These are phyloP conservation scores for Globisporangium emineosum DNA, from an alignment of 352 stramenopile genomes.

Conservation along the genomic window DNA sequence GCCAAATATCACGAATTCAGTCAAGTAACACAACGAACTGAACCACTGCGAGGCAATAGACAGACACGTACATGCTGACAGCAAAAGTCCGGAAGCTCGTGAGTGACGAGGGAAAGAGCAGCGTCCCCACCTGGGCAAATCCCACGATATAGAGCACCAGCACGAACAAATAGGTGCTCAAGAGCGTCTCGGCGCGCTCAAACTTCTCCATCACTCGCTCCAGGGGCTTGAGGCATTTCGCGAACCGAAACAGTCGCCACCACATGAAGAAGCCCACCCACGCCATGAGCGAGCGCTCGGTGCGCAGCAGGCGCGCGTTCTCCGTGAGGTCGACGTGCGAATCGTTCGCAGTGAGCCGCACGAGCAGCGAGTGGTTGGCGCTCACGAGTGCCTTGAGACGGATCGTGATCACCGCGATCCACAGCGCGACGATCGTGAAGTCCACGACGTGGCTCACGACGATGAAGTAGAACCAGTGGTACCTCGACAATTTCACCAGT, in stretches of 20 bases:
- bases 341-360: constrained; percentile 28
- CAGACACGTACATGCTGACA: constrained; percentile 40
- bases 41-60: neutral
- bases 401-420: constrained; percentile 27
- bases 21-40: neutral
- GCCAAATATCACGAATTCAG: neutral
- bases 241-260: constrained; percentile 51
- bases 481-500: constrained; percentile 47
- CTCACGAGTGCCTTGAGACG: constrained; percentile 32
- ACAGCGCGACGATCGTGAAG: constrained; percentile 45
- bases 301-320: constrained; percentile 25
- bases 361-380: constrained; percentile 35
- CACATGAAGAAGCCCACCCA: constrained; percentile 52
- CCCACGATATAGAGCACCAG: constrained; percentile 41
- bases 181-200: constrained; percentile 34
- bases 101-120: constrained; percentile 37
- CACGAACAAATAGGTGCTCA: constrained; percentile 36
- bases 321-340: constrained; percentile 36
- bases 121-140: constrained; percentile 40
- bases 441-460: constrained; percentile 51
- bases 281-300: constrained; percentile 36
- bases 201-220: constrained; percentile 42
- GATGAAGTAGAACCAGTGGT: constrained; percentile 62
- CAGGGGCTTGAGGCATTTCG: constrained; percentile 40
- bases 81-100: constrained; percentile 36